phyloP scores from a whole-genome alignment of 2,329 filamentous ascomycete species.

The Claviceps spartinae region DNA sequence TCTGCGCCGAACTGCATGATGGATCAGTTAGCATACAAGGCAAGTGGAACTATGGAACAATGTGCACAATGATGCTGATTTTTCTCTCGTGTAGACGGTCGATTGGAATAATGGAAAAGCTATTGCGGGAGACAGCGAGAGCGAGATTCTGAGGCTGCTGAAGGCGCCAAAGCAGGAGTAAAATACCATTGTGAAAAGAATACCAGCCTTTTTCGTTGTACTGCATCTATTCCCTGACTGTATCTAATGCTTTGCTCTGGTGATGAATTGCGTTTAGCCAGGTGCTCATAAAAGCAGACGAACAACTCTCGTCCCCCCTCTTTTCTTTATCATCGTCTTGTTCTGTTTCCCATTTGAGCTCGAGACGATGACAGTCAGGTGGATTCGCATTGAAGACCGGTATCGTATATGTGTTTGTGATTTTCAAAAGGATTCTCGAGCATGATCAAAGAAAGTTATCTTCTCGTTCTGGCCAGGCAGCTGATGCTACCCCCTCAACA shows the following conservation, averaged over 20 bases:
- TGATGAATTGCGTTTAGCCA: background rate
- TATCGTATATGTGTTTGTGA: background rate
- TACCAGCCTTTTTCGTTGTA: background rate
- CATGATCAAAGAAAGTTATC: background rate
- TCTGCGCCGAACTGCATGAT: background rate
- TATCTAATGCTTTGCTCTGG: background rate
- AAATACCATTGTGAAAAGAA: background rate
- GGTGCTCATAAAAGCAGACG: too few species aligned
- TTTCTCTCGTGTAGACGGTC: constrained; percentile 37
- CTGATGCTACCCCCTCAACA: background rate
- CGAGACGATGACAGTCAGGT: background rate
- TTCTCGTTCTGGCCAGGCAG: background rate
- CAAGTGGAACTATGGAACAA: background rate
- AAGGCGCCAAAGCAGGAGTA: constrained; percentile 24
- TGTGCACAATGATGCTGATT: background rate
- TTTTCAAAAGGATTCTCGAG: background rate
- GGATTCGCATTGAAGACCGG: background rate
- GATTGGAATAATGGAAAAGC: constrained; percentile 91
- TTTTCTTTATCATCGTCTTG: background rate
- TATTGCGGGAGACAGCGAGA: constrained; percentile 65
- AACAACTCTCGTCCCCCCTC: background rate
- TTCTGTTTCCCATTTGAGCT: background rate
- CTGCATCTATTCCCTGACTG: background rate
- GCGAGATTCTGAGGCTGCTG: constrained; percentile 75
- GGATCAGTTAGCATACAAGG: background rate